Evolutionary conservation across 2,329 filamentous ascomycete species (phyloP), one percentile per base, ranked within the genome.

Genomic region (Cordyceps cateniannulata): DNA sequence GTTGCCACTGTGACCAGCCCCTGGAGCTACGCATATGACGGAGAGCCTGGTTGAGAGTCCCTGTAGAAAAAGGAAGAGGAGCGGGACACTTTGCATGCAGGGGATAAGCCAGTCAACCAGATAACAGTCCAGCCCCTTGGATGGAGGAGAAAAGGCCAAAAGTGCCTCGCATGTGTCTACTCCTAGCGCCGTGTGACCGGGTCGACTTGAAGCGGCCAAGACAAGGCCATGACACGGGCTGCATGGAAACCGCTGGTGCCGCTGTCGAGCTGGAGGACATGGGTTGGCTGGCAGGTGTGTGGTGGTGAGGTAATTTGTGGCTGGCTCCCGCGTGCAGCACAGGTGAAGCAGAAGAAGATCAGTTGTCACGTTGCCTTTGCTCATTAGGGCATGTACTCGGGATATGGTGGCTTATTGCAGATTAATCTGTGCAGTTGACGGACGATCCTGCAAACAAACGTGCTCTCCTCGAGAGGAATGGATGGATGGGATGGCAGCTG

Each of bases 321-420:
- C 45, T 50, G 45, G 54, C 29, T 42, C 20, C 42, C 9, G 20
- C 32, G 14, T 32, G 22, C 16, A 27, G 32, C 29, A 42, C n/a
- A 24, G 44, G 20, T 49, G 16, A 22, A 9, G 42, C 18, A 2
- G 25, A 47, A 2, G 10, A 25, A 47, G 44, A 25, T 5, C n/a
- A 35, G 24, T 29, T 50, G 55, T 58, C 45, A 58, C 32, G 32
- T 58, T 58, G 32, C 55, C 16, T 58, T 40, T 18, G 38, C n/a
- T 51, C 20, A 32, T 5, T 18, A 52, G 22, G 9, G 35, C 12
- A 22, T 42, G 50, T n/a, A 27, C 22, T 45, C 42, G 42, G n/a
- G 42, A n/a, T 14, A 32, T n/a, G 35, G 12, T 40, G 51, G 18
- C 32, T 53, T 53, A 29, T 54, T 44, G 44, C 44, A 47, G 44